These are phyloP conservation scores for Rhynchospora pubera DNA, from an alignment of 176 grass and related monocot species.

Conservation along the genomic window DNA sequence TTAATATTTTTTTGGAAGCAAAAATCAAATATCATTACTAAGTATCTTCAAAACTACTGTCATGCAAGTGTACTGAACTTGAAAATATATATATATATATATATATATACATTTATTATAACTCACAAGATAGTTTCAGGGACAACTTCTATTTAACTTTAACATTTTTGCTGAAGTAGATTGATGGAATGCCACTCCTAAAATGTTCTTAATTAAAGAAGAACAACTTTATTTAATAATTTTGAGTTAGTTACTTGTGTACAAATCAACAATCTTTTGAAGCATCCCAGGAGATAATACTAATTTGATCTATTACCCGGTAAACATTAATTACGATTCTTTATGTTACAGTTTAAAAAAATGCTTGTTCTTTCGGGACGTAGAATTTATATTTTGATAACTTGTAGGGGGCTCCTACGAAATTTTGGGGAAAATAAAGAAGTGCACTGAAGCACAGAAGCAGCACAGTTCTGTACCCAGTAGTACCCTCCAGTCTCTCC, in stretches of 20 bases:
- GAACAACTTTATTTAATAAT: background rate
- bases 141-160: too few relatives aligned
- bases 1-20: too few relatives aligned
- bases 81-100: too few relatives aligned
- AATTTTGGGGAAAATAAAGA: background rate
- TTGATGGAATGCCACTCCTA: too few relatives aligned
- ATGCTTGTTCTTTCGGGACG: background rate
- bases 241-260: background rate
- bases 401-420: background rate
- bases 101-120: too few relatives aligned
- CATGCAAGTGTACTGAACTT: too few relatives aligned
- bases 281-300: background rate
- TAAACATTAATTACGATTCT: background rate
- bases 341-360: background rate
- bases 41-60: too few relatives aligned
- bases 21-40: too few relatives aligned
- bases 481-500: constrained; percentile 4
- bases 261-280: background rate
- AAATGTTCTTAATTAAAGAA: too few relatives aligned
- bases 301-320: background rate
- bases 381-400: background rate
- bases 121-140: too few relatives aligned
- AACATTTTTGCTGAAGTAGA: too few relatives aligned
- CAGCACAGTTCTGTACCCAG: background rate
- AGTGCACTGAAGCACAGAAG: background rate